phyloP scores from a whole-genome alignment of 2,329 filamentous ascomycete species.

The Kalmusia sp. region DNA sequence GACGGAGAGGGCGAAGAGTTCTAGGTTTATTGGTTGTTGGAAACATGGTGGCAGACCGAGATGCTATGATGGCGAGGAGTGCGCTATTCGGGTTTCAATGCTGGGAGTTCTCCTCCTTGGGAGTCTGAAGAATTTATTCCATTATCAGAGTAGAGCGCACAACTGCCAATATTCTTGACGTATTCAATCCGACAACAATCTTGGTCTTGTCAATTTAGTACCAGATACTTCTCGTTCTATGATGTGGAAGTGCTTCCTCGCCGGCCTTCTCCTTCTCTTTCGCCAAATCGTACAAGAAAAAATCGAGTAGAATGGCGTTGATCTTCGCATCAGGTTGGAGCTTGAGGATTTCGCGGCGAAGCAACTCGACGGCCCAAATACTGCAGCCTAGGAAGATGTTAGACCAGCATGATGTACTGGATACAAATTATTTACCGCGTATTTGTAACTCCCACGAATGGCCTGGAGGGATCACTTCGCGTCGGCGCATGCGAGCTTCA shows the following conservation, averaged over 20 bases:
- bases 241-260: constrained; percentile 70
- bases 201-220: too few relatives aligned
- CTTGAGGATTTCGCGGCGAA: constrained; percentile 78
- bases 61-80: too few relatives aligned
- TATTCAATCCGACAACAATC: too few relatives aligned
- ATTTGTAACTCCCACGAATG: constrained; percentile 85
- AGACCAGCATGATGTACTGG: neutral
- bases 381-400: constrained; percentile 71
- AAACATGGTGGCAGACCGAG: too few relatives aligned
- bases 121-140: too few relatives aligned
- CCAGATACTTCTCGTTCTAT: constrained; percentile 93
- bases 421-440: constrained; percentile 64
- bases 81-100: too few relatives aligned
- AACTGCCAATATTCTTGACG: too few relatives aligned
- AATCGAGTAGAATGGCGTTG: constrained; percentile 95
- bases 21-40: too few relatives aligned
- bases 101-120: too few relatives aligned
- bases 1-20: too few relatives aligned
- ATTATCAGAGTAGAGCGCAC: too few relatives aligned
- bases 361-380: constrained; percentile 94
- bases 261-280: constrained; percentile 74
- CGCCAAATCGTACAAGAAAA: constrained; percentile 94
- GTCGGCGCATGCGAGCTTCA: constrained; percentile 71
- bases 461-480: constrained; percentile 72
- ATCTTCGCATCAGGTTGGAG: constrained; percentile 72